phyloP scores from a whole-genome alignment of 352 stramenopile species.

The Phytopythium cucurbitacearum region DNA sequence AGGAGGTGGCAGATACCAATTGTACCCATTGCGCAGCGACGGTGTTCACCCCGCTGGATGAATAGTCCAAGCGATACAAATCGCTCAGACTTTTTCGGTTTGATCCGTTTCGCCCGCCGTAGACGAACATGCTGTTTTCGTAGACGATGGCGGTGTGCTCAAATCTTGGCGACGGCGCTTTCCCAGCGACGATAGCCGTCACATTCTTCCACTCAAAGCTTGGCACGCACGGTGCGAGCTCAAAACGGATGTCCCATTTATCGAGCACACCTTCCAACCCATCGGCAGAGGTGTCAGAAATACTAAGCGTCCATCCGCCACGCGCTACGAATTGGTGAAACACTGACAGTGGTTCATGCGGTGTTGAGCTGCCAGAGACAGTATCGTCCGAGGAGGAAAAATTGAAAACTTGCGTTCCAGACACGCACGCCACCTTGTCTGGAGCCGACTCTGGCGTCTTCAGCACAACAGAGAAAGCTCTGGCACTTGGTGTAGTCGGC shows the following conservation, averaged over 20 bases:
- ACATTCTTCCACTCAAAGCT: constrained; percentile 54
- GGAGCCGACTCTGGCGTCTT: constrained; percentile 37
- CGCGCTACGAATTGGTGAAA: constrained; percentile 51
- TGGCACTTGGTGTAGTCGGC: constrained; percentile 23
- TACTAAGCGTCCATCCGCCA: constrained; percentile 57
- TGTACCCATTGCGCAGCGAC: constrained; percentile 34
- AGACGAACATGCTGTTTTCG: constrained; percentile 68
- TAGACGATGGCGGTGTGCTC: constrained; percentile 58
- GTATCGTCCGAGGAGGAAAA: constrained; percentile 19
- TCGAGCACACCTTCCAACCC: constrained; percentile 35
- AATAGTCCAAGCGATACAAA: constrained; percentile 66
- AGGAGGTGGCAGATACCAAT: constrained; percentile 18
- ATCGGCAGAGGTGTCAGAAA: constrained; percentile 40
- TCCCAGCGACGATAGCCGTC: constrained; percentile 20
- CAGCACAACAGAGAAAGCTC: constrained; percentile 49
- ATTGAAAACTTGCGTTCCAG: constrained; percentile 23
- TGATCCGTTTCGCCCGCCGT: constrained; percentile 32
- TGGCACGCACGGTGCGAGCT: constrained; percentile 43
- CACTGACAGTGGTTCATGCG: constrained; percentile 33
- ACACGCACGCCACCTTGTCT: constrained; percentile 12
- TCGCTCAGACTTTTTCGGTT: constrained; percentile 35
- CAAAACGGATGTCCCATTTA: constrained; percentile 53
- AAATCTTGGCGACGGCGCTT: constrained; percentile 39
- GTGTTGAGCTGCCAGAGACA: constrained; percentile 8
- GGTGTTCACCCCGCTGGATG: constrained; percentile 6